Evolutionary conservation across 2,329 filamentous ascomycete genomes (phyloP).

Genomic region (Zarea fungicola): DNA sequence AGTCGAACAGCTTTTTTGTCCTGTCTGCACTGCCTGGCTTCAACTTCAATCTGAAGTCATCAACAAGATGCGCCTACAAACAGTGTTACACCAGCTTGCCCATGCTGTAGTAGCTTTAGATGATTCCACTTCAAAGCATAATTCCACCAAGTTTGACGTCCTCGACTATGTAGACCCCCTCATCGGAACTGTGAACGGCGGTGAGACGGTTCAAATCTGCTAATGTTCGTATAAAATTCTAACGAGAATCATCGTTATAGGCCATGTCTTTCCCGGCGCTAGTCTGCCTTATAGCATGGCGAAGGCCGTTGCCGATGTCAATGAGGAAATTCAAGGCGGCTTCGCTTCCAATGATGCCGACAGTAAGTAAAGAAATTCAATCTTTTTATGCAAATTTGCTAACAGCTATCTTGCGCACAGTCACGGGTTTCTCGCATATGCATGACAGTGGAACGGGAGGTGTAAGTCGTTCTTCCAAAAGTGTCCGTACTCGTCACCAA

Average conservation of each 20-base stretch:
- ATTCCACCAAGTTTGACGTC: slow-evolving; percentile 15
- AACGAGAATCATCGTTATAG: slow-evolving; percentile 8
- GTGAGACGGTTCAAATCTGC: slow-evolving; percentile 5
- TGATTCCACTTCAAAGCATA: background rate
- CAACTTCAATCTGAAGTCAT: background rate
- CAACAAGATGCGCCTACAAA: slow-evolving; percentile 1
- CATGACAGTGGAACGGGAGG: slow-evolving; percentile 26
- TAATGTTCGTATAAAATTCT: background rate
- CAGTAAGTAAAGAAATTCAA: slow-evolving; percentile 14
- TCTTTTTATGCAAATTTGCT: background rate
- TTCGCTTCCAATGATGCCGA: slow-evolving; percentile 22
- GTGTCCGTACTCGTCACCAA: no score
- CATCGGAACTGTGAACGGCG: slow-evolving; percentile 24
- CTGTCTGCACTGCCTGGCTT: background rate
- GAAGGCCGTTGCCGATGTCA: slow-evolving; percentile 24
- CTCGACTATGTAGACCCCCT: slow-evolving; percentile 22
- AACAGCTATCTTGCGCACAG: slow-evolving; percentile 16
- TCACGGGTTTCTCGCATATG: slow-evolving; percentile 28
- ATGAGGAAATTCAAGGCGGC: slow-evolving; percentile 23
- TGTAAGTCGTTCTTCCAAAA: slow-evolving; percentile 20
- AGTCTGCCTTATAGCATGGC: slow-evolving; percentile 26
- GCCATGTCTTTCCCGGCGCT: slow-evolving; percentile 25
- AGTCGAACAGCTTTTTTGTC: background rate
- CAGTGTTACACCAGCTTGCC: background rate
- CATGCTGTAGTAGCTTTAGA: background rate